Percentiles rank a stretch among this genome's conserved stretches.
These are phyloP conservation scores for Chaetomium tenue DNA, from an alignment of 495 filamentous ascomycete species.

Conservation along the genomic window DNA sequence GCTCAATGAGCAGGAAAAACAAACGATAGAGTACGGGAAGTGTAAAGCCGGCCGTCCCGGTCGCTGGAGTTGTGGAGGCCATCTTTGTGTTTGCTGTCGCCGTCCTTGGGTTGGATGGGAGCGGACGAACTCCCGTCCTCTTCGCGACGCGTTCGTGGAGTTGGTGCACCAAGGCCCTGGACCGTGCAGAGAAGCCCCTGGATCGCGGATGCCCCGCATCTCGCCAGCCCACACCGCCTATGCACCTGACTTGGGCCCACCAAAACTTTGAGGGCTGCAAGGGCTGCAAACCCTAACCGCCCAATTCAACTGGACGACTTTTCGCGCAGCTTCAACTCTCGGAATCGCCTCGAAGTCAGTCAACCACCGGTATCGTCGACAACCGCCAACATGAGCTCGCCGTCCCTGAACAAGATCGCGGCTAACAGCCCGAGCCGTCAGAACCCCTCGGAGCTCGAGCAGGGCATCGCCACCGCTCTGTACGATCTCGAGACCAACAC, in stretches of 20 bases:
- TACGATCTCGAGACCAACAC: constrained; percentile 98
- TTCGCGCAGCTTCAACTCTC: constrained; percentile 13
- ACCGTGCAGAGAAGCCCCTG: background rate
- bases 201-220: constrained; percentile 1
- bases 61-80: background rate
- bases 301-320: constrained; percentile 21
- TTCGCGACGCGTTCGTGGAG: background rate
- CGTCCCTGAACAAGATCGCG: constrained; percentile 94
- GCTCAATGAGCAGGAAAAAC: constrained; percentile 68
- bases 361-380: constrained; percentile 32
- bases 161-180: background rate
- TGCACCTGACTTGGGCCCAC: constrained; percentile 2
- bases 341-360: constrained; percentile 13
- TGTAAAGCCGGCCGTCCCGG: constrained; percentile 24
- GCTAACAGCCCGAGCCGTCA: constrained; percentile 89
- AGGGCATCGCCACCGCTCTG: constrained; percentile 87
- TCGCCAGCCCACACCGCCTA: constrained; percentile 19
- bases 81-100: constrained; percentile 13
- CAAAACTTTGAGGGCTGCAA: constrained; percentile 31
- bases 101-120: constrained; percentile 8
- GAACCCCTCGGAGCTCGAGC: constrained; percentile 93
- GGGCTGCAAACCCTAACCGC: constrained; percentile 37
- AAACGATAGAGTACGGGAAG: constrained; percentile 54
- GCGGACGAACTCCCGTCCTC: background rate
- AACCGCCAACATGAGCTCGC: constrained; percentile 53